Conservation (phyloP, 2,329 filamentous ascomycete genomes). For the Fusarium pseudoanthophilum region DNA sequence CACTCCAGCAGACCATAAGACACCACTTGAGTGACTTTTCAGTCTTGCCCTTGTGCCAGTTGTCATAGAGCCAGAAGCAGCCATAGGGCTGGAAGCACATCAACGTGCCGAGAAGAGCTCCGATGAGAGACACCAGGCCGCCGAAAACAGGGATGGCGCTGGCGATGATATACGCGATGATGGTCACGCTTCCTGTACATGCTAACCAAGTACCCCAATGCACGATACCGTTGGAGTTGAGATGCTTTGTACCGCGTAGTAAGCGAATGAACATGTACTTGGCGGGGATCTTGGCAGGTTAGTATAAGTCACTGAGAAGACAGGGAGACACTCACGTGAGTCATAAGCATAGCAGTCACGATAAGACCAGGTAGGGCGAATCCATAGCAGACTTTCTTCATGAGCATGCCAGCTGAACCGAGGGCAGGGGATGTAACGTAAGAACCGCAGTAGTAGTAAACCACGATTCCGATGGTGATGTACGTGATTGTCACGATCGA, state of each 20-base stretch:
- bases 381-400: slow-evolving; percentile 59
- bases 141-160: slow-evolving; percentile 43
- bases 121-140: slow-evolving; percentile 44
- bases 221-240: slow-evolving; percentile 42
- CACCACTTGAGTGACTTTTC: slow-evolving; percentile 12
- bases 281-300: slow-evolving; percentile 10
- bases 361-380: slow-evolving; percentile 46
- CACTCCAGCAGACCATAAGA: slow-evolving; percentile 22
- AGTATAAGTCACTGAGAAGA: neutral
- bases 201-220: slow-evolving; percentile 49
- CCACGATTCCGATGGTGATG: slow-evolving; percentile 49
- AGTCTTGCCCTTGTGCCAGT: slow-evolving; percentile 34
- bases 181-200: slow-evolving; percentile 40
- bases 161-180: slow-evolving; percentile 45
- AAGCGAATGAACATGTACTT: slow-evolving; percentile 34
- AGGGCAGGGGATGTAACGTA: slow-evolving; percentile 59
- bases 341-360: slow-evolving; percentile 40
- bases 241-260: slow-evolving; percentile 45
- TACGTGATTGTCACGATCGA: slow-evolving; percentile 48
- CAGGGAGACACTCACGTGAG: slow-evolving; percentile 38
- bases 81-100: slow-evolving; percentile 47
- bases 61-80: slow-evolving; percentile 46
- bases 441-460: slow-evolving; percentile 59
- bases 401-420: slow-evolving; percentile 53
- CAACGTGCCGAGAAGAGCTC: slow-evolving; percentile 45